Percentiles rank a stretch among this genome's conserved stretches.
phyloP scores from a whole-genome alignment of 306 rosid genomes.

The Dryas alaskensis region DNA sequence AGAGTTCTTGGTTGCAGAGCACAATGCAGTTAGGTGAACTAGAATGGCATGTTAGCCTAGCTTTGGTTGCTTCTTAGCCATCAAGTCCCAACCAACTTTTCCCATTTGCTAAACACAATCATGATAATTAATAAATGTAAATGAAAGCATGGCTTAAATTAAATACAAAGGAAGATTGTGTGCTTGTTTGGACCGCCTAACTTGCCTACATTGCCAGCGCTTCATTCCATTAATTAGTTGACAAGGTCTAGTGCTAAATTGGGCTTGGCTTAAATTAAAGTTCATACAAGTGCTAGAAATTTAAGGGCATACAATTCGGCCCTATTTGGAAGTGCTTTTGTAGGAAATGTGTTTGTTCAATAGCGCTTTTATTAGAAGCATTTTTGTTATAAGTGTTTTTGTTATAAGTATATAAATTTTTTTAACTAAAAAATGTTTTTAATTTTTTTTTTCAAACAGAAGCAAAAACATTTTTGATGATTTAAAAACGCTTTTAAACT shows the following conservation, averaged over 20 bases:
- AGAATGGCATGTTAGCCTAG: too few relatives aligned
- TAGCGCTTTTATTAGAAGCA: too few relatives aligned
- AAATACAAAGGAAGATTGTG: slow-evolving; percentile 4
- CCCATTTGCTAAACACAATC: not conserved
- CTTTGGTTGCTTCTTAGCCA: not conserved
- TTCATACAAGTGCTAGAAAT: not conserved
- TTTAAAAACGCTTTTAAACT: too few relatives aligned
- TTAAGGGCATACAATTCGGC: not conserved
- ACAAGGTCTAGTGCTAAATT: not conserved
- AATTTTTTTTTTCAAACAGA: too few relatives aligned
- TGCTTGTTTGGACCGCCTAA: not conserved
- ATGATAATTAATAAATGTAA: not conserved
- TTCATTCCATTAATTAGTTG: not conserved
- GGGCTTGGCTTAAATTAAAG: not conserved
- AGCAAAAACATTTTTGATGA: too few relatives aligned
- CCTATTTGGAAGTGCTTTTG: too few relatives aligned
- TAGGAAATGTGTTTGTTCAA: too few relatives aligned
- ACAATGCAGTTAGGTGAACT: too few relatives aligned
- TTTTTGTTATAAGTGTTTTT: too few relatives aligned
- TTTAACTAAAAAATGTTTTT: too few relatives aligned
- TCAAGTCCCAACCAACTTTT: slow-evolving; percentile 4
- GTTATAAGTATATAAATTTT: too few relatives aligned
- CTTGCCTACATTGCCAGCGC: not conserved
- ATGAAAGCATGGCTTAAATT: not conserved
- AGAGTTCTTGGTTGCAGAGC: not conserved